Percentiles rank a stretch among this genome's conserved stretches.
phyloP scores from a whole-genome alignment of 768 basidiomycete genomes.

The Trametes gibbosa region DNA sequence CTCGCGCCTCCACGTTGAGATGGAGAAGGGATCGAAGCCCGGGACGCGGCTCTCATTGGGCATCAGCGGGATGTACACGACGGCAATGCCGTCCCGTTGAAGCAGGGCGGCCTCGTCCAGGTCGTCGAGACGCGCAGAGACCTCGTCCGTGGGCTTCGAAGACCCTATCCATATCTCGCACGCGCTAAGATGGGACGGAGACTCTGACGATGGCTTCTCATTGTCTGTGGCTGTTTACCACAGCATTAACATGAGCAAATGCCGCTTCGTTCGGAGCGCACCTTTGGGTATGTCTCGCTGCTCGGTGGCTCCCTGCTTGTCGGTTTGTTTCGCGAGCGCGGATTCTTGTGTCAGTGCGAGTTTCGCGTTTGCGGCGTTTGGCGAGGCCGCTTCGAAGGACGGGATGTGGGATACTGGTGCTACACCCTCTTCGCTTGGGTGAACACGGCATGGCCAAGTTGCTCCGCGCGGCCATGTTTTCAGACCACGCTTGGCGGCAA shows the following conservation, averaged over 20 bases:
- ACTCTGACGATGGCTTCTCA: background rate
- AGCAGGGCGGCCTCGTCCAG: slow-evolving; percentile 28
- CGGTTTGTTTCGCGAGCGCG: slow-evolving; percentile 24
- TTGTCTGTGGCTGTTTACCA: background rate
- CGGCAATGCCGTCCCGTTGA: slow-evolving; percentile 24
- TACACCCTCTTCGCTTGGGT: background rate
- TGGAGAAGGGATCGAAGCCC: slow-evolving; percentile 25
- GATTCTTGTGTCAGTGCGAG: slow-evolving; percentile 27
- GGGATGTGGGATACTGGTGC: slow-evolving; percentile 2
- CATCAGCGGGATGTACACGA: slow-evolving; percentile 28
- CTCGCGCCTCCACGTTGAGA: slow-evolving; percentile 29
- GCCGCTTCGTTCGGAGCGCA: background rate
- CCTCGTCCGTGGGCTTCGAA: slow-evolving; percentile 16
- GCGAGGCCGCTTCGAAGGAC: slow-evolving; percentile 9
- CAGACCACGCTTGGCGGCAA: slow-evolving; percentile 24
- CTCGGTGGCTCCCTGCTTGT: slow-evolving; percentile 17
- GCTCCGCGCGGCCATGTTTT: slow-evolving; percentile 27
- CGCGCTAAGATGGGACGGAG: slow-evolving; percentile 2
- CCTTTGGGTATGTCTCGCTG: slow-evolving; percentile 17
- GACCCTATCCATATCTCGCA: slow-evolving; percentile 31
- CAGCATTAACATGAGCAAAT: background rate
- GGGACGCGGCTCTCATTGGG: slow-evolving; percentile 24
- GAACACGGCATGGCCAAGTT: slow-evolving; percentile 23
- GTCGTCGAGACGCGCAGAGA: slow-evolving; percentile 25
- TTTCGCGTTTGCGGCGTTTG: slow-evolving; percentile 19